A percentile compares a stretch with the other conserved stretches of the same genome.
Conservation (phyloP, 345 rosid species). For the Salix caprea region DNA sequence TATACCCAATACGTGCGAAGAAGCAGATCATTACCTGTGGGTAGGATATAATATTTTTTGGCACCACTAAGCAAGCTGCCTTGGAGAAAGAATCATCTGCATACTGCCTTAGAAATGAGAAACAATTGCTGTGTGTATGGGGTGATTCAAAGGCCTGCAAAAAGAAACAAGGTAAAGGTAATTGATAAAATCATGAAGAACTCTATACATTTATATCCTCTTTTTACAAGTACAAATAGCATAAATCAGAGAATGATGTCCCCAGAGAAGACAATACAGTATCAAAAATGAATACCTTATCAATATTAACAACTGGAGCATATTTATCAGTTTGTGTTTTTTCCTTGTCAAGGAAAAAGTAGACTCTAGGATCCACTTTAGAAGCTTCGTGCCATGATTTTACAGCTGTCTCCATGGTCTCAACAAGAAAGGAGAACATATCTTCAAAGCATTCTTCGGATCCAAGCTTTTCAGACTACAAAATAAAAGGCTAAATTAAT, state of each 20-base stretch:
- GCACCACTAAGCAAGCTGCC: constrained; percentile 81
- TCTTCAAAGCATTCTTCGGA: constrained; percentile 56
- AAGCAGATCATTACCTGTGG: constrained; percentile 61
- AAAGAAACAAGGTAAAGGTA: constrained; percentile 12
- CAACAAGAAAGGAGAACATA: constrained; percentile 61
- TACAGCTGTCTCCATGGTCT: constrained; percentile 76
- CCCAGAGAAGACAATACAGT: not conserved
- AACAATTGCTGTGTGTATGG: constrained; percentile 74
- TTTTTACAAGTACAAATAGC: not conserved
- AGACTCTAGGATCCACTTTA: constrained; percentile 72
- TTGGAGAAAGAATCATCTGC: constrained; percentile 74
- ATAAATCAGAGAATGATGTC: not conserved
- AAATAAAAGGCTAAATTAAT: constrained; percentile 13
- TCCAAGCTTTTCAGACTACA: constrained; percentile 64
- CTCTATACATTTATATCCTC: not conserved
- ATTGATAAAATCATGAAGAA: not conserved
- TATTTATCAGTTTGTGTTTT: constrained; percentile 70
- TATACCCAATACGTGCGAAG: not conserved
- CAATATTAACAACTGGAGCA: constrained; percentile 82
- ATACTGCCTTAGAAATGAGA: constrained; percentile 81
- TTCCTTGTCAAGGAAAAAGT: constrained; percentile 75
- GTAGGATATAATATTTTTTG: constrained; percentile 81
- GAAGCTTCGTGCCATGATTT: constrained; percentile 81
- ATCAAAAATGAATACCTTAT: constrained; percentile 50
- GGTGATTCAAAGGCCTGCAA: constrained; percentile 95